Percentiles rank a stretch among this genome's conserved stretches.
phyloP scores from a whole-genome alignment of 176 grass and related monocot genomes.

The Areca catechu region DNA sequence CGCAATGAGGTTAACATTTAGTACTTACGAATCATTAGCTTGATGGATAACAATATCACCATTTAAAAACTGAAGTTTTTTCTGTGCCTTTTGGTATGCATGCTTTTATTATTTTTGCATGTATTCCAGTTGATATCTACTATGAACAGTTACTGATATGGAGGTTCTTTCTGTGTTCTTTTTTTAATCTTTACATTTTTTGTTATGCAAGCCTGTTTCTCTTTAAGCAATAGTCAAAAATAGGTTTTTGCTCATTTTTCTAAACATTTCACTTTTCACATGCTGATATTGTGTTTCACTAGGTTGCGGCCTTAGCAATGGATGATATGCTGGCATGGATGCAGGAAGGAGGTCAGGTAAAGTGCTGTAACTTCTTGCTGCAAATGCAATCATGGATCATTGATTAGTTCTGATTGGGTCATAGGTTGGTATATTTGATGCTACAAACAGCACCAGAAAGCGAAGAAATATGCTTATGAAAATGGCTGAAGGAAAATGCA shows the following conservation, averaged over 20 bases:
- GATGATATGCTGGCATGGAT: constrained; percentile 99
- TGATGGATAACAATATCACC: too few relatives aligned
- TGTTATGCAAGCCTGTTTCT: too few relatives aligned
- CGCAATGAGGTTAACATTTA: constrained; percentile 76
- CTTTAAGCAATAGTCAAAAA: too few relatives aligned
- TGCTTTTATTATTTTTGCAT: too few relatives aligned
- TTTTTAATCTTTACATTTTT: too few relatives aligned
- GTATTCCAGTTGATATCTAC: too few relatives aligned
- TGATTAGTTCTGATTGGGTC: constrained; percentile 17
- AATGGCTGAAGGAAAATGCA: constrained; percentile 97
- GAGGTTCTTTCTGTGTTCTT: too few relatives aligned
- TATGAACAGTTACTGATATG: too few relatives aligned
- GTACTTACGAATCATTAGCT: neutral
- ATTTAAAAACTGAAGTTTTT: too few relatives aligned
- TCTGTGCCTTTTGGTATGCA: too few relatives aligned
- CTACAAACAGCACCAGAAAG: constrained; percentile 87
- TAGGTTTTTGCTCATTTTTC: too few relatives aligned
- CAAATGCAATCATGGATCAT: constrained; percentile 21
- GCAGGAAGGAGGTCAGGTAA: constrained; percentile 90
- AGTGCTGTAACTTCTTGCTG: constrained; percentile 8
- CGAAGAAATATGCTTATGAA: constrained; percentile 96
- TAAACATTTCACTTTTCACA: neutral
- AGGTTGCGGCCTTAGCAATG: constrained; percentile 95
- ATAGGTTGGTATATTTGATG: constrained; percentile 98
- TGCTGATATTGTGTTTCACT: constrained; percentile 7